Base-by-base conservation (phyloP, 805 yeast species). In the Myxozyma neotropica region DNA sequence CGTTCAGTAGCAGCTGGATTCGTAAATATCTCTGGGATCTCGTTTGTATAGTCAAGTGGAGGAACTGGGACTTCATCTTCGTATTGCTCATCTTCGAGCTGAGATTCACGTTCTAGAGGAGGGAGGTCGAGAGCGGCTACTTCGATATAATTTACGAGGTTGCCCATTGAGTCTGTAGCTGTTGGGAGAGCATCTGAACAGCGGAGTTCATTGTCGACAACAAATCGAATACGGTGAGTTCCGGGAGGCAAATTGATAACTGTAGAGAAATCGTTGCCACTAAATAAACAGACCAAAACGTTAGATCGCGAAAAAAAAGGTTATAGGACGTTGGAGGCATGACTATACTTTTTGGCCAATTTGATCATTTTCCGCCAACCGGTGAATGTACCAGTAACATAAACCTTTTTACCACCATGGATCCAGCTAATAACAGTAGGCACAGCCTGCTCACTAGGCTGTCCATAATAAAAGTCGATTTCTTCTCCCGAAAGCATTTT, bases 301-400 rank as follows among this genome's bases (percentile, higher is more conserved):
- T 29, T 27, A 48, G 26, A n/a, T n/a, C n/a, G n/a, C n/a, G n/a
- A n/a, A n/a, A n/a, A n/a, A n/a, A n/a, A n/a, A n/a, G n/a, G n/a
- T n/a, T n/a, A n/a, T n/a, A n/a, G n/a, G n/a, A n/a, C n/a, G n/a
- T n/a, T n/a, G n/a, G n/a, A n/a, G n/a, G n/a, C n/a, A n/a, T n/a
- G n/a, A n/a, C n/a, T 50, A 39, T 60, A 59, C 55, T 50, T 50
- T 40, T 53, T 43, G 1, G 63, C 43, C 17, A 94, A 77, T 40
- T 96, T 96, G 70, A 93, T 92, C 98, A 94, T 93, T 74, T 92
- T 93, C 67, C 97, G 80, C 98, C 99, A 94, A 2, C 96, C 97
- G 0, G 99, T 94, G 75, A 93, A 93, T 0, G 97, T 88, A 51
- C 99, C 99, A 36, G 97, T 94, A 13, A 93, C 96, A 72, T 91